These are phyloP conservation scores for Saccharomyces paradoxus DNA, from an alignment of 805 yeast species.

Conservation along the genomic window DNA sequence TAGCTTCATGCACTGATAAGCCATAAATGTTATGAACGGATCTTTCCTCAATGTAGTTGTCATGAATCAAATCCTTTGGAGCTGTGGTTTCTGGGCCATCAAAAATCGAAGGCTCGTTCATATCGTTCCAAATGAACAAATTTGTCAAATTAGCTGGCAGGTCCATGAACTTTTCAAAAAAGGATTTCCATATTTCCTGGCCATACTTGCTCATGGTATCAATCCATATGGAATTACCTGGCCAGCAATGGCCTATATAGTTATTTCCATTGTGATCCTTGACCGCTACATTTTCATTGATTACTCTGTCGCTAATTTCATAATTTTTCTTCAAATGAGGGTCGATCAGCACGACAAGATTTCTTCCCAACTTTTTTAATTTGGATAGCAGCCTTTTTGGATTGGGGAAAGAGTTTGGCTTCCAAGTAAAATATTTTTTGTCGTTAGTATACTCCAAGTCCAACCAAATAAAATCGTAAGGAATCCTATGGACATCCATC, in stretches of 20 bases:
- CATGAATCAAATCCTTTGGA: conserved; percentile 73
- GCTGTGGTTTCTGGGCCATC: conserved; percentile 91
- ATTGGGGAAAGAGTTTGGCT: conserved; percentile 60
- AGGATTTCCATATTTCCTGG: conserved; percentile 49
- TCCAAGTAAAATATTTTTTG: conserved; percentile 91
- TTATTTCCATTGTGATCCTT: conserved; percentile 38
- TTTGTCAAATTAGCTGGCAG: conserved; percentile 43
- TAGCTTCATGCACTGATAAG: conserved; percentile 68
- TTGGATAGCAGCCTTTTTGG: conserved; percentile 60
- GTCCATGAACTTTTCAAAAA: conserved; percentile 39
- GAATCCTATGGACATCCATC: conserved; percentile 68
- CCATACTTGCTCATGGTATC: conserved; percentile 69
- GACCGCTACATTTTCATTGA: conserved; percentile 38
- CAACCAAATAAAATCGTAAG: conserved; percentile 89
- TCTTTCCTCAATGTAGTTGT: conserved; percentile 81
- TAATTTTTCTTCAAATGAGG: conserved; percentile 81
- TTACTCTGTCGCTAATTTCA: conserved; percentile 48
- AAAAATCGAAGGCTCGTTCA: conserved; percentile 96
- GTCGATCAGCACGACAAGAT: conserved; percentile 77
- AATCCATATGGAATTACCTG: conserved; percentile 92
- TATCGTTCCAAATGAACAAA: conserved; percentile 89
- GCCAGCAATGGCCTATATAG: conserved; percentile 92
- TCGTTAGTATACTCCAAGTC: conserved; percentile 87
- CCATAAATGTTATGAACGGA: conserved; percentile 87
- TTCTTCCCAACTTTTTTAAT: conserved; percentile 66